A percentile compares a stretch with the other conserved stretches of the same genome.
Conservation (phyloP, 2,329 filamentous ascomycete species). For the Beauveria sp. region DNA sequence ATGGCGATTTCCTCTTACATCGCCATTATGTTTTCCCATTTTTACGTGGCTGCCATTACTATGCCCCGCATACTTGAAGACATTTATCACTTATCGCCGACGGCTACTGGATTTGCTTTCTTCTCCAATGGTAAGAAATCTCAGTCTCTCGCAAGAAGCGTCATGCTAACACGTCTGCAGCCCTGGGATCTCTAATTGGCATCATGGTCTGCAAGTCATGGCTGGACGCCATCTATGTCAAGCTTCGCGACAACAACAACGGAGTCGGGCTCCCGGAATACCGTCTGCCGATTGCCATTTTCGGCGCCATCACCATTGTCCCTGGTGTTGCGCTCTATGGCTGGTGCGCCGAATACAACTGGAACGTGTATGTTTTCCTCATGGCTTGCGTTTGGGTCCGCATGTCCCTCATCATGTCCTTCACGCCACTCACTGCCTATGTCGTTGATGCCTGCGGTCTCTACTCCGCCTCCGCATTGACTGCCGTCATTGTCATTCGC, state of each 20-base stretch:
- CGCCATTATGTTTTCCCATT: slow-evolving; percentile 40
- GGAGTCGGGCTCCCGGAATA: slow-evolving; percentile 43
- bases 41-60: slow-evolving; percentile 45
- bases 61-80: slow-evolving; percentile 40
- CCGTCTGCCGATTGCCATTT: slow-evolving; percentile 44
- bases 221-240: slow-evolving; percentile 47
- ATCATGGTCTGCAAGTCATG: slow-evolving; percentile 41
- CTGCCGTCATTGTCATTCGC: slow-evolving; percentile 37
- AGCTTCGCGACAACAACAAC: slow-evolving; percentile 32
- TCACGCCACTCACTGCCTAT: slow-evolving; percentile 11
- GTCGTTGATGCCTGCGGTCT: slow-evolving; percentile 12
- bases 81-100: slow-evolving; percentile 40
- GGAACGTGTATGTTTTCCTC: slow-evolving; percentile 7
- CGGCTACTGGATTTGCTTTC: slow-evolving; percentile 44
- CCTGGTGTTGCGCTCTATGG: slow-evolving; percentile 9
- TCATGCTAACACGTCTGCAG: slow-evolving; percentile 21
- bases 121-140: slow-evolving; percentile 3
- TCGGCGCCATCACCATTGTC: slow-evolving; percentile 23
- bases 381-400: slow-evolving; percentile 9
- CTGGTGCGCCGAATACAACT: slow-evolving; percentile 9
- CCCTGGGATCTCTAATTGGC: slow-evolving; percentile 38
- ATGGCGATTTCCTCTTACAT: slow-evolving; percentile 37
- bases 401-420: slow-evolving; percentile 9
- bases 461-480: slow-evolving; percentile 10
- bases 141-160: background rate